These are phyloP conservation scores for Mortierella sp. DNA, from an alignment of 371 early-diverging fungal species.

Conservation along the genomic window DNA sequence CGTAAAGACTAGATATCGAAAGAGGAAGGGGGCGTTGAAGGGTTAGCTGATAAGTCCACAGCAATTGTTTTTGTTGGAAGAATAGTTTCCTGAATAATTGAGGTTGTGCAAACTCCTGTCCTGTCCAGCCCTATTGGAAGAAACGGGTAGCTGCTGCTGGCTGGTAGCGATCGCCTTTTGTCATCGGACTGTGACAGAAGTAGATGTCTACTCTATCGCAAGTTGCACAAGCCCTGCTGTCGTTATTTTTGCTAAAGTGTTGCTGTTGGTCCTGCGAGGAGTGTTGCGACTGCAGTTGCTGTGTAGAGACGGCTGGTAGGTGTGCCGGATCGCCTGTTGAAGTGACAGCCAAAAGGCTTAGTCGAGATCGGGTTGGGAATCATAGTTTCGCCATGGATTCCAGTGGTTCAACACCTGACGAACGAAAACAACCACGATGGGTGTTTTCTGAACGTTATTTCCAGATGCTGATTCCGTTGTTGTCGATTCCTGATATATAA, in stretches of 20 bases:
- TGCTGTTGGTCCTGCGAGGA: background rate
- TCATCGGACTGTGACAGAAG: background rate
- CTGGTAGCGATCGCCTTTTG: background rate
- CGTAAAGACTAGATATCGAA: conserved; percentile 87
- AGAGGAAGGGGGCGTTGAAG: background rate
- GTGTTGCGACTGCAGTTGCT: background rate
- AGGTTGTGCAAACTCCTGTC: background rate
- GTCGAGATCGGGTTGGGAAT: conserved; percentile 14
- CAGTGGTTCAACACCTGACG: background rate
- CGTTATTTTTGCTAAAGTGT: background rate
- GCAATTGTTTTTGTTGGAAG: background rate
- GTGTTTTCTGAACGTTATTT: background rate
- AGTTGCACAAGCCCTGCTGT: background rate
- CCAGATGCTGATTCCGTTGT: background rate
- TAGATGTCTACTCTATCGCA: background rate
- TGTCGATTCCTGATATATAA: background rate
- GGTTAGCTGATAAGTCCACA: background rate
- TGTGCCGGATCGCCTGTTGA: background rate
- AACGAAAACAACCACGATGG: background rate
- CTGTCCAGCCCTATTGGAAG: background rate
- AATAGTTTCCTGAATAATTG: background rate
- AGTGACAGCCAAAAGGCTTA: too few relatives aligned
- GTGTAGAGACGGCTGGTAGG: background rate
- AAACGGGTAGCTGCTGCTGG: background rate
- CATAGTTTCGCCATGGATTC: conserved; percentile 31